Evolutionary conservation across 1,284 basidiomycete genomes (phyloP), one percentile per base, ranked within the genome.

Genomic region (Sporisorium iseilematis-ciliati): DNA sequence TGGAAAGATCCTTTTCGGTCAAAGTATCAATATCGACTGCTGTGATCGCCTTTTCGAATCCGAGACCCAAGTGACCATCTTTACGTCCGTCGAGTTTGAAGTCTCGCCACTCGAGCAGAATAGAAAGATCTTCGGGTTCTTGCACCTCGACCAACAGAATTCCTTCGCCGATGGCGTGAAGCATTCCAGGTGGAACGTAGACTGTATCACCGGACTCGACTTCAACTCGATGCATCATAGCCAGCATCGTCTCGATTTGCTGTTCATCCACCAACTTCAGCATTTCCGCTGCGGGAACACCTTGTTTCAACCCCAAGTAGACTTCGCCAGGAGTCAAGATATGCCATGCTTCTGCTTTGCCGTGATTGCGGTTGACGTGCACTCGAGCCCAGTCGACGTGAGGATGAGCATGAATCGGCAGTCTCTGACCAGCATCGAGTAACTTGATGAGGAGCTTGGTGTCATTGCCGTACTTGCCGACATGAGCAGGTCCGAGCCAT

Each of bases 311-410:
- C 1, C 68, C 68, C 6, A 70, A 46, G 26, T 64, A 70, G 8
- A 70, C 68, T 12, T 64, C 25, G 26, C 68, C 68, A 0, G 62
- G 20, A 0, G 57, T 48, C 31, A 70, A 50, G 14, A 70, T 65
- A 26, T 70, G 68, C 68, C 68, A 70, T 1, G 68, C 68, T 31
- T 70, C 68, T 5, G 68, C 68, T 40, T 70, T 70, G 42, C 68
- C 68, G 46, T 70, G 68, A 35, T 65, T 70, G 21, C 68, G 42
- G 5, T 48, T 46, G 45, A 70, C 50, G 45, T 70, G 68, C 0
- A 46, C 26, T 23, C 26, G 43, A 1, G 68, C 68, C 68, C 68
- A 70, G 14, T 65, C 62, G 38, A 61, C 62, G 38, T 60, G 68
- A 4, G 68, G 68, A n/a, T 70, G 68, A 0, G 68, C 68, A 40